A percentile compares a stretch with the other conserved stretches of the same genome.
phyloP scores from a whole-genome alignment of 2,329 filamentous ascomycete species.

The Fusarium poae region DNA sequence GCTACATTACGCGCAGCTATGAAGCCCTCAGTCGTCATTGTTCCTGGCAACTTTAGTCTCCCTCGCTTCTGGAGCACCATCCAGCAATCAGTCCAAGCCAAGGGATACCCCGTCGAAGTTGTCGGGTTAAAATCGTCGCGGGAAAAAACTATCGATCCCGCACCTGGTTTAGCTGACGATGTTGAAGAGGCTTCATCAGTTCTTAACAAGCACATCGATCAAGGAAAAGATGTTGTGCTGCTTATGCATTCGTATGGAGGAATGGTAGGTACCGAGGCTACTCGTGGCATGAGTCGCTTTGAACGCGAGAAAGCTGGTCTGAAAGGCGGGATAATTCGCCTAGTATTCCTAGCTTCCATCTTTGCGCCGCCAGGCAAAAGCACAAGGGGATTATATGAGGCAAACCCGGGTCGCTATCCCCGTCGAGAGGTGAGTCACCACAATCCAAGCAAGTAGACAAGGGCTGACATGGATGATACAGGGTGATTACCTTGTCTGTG shows the following conservation, averaged over 20 bases:
- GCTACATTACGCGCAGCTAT: not conserved
- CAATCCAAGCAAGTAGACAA: rapidly evolving
- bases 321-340: not conserved
- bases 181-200: not conserved
- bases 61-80: slow-evolving; percentile 16
- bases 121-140: slow-evolving; percentile 5
- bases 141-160: slow-evolving; percentile 7
- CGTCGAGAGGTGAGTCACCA: not conserved
- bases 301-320: slow-evolving; percentile 3
- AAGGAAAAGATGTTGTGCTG: slow-evolving; percentile 1
- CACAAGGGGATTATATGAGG: slow-evolving; percentile 3
- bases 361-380: slow-evolving; percentile 19
- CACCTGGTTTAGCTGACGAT: slow-evolving; percentile 18
- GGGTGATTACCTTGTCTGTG: slow-evolving; percentile 15
- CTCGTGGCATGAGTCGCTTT: not conserved
- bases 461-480: rapidly evolving
- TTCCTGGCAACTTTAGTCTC: slow-evolving; percentile 22
- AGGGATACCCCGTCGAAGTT: not conserved
- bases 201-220: not conserved
- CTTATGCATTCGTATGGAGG: slow-evolving; percentile 32
- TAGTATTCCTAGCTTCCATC: slow-evolving; percentile 14
- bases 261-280: slow-evolving; percentile 21
- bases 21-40: not conserved
- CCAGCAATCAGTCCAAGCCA: not conserved
- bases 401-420: slow-evolving; percentile 3